Evolutionary conservation across 352 stramenopile species (phyloP), one percentile per base, ranked within the genome.

Genomic region (Blastocystis sp.): DNA sequence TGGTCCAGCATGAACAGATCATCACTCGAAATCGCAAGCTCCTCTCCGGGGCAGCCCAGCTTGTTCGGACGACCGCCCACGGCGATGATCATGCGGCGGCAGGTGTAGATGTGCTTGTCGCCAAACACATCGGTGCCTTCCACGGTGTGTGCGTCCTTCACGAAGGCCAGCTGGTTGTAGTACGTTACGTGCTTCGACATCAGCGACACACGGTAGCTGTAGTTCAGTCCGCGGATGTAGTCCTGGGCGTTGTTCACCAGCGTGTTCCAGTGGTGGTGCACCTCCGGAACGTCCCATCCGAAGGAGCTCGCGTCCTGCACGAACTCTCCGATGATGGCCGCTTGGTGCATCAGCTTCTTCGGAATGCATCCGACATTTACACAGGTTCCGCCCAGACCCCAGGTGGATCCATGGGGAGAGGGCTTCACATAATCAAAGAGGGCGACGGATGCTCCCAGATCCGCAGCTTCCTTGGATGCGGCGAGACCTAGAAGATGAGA

Each of bases 321-420:
- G 8, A 90, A 73, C 84, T 97, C 93, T 61, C 93, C 91, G 1
- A 97, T 89, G 42, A 97, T 84, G 51, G 94, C 92, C 78, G 94
- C 96, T 88, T 96, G 93, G 88, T 99, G 95, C 93, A 98, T 98
- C 16, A 99, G 90, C 88, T 99, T 99, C 90, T n/a, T n/a, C n/a
- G n/a, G n/a, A n/a, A n/a, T n/a, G n/a, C n/a, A n/a, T n/a, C n/a
- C n/a, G n/a, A n/a, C 95, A 88, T 99, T 99, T 77, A 99, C 95
- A 87, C 96, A 99, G 34, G 96, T 99, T 59, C 96, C 95, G 42
- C 93, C 93, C 42, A 97, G 91, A 24, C 93, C 93, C 93, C 93
- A 97, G 42, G 88, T 91, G 38, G 91, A 95, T 40, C 92, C 92
- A 32, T 91, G 89, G 0, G 93, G 93, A 53, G 91, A 97, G 11